phyloP scores from a whole-genome alignment of 2,329 filamentous ascomycete species.

The Epichloe uncinata region DNA sequence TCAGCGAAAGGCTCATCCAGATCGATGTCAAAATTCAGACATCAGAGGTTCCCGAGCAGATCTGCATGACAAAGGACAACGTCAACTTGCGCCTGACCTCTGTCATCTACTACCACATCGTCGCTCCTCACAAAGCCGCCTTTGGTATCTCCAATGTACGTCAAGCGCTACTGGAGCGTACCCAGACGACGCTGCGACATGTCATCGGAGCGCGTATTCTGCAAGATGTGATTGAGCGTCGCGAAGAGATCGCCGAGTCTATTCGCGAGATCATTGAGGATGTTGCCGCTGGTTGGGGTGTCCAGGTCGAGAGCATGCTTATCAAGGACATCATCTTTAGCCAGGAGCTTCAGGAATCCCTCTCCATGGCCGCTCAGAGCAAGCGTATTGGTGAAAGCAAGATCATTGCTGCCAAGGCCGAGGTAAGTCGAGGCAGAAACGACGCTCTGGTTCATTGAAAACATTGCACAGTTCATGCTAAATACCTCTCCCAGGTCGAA shows the following conservation, averaged over 20 bases:
- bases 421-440: conserved; percentile 29
- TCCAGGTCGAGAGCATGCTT: conserved; percentile 93
- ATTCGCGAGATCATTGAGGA: conserved; percentile 97
- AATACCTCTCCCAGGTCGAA: conserved; percentile 47
- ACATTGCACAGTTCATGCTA: background rate
- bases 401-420: conserved; percentile 91
- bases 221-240: conserved; percentile 95
- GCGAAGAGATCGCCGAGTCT: conserved; percentile 89
- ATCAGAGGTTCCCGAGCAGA: conserved; percentile 87
- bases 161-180: conserved; percentile 93
- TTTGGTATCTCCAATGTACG: conserved; percentile 93
- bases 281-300: conserved; percentile 86
- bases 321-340: conserved; percentile 99
- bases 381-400: conserved; percentile 98
- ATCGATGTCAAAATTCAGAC: conserved; percentile 99
- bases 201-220: conserved; percentile 91
- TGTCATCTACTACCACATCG: conserved; percentile 98
- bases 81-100: conserved; percentile 87
- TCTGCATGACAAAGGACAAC: conserved; percentile 99
- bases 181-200: conserved; percentile 92
- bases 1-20: conserved; percentile 78
- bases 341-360: conserved; percentile 84
- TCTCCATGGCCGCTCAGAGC: conserved; percentile 96
- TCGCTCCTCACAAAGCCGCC: conserved; percentile 86
- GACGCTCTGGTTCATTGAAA: background rate